Conservation (phyloP, 1,284 basidiomycete genomes). For the Laetiporus sulphureus region DNA sequence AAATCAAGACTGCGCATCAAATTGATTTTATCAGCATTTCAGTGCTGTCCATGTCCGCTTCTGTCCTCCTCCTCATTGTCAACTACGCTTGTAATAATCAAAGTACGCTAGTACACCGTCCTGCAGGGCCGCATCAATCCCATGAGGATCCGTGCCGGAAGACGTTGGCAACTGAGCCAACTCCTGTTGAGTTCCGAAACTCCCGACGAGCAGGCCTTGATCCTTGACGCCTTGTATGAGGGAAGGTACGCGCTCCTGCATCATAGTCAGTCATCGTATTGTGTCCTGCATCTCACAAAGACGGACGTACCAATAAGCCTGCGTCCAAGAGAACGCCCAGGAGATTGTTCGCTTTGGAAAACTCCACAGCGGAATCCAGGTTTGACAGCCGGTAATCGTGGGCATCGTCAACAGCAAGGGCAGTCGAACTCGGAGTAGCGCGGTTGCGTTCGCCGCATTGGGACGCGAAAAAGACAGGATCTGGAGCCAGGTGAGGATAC, state of each 20-base stretch:
- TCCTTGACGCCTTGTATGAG: conserved; percentile 83
- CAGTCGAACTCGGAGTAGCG: conserved; percentile 33
- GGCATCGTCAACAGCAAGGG: conserved; percentile 38
- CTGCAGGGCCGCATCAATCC: conserved; percentile 60
- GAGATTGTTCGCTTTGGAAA: conserved; percentile 91
- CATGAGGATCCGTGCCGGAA: conserved; percentile 38
- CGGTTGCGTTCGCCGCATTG: conserved; percentile 67
- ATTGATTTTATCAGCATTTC: not conserved
- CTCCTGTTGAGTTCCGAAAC: conserved; percentile 57
- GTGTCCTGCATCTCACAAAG: not conserved
- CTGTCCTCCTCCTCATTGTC: not conserved
- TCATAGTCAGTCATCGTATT: not conserved
- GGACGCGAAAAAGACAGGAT: conserved; percentile 93
- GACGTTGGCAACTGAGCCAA: conserved; percentile 35
- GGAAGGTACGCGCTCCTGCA: conserved; percentile 70
- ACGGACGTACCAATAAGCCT: conserved; percentile 74
- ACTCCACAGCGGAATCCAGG: conserved; percentile 89
- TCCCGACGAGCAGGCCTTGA: conserved; percentile 80
- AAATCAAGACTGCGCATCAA: too few species aligned
- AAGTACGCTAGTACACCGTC: conserved; percentile 60
- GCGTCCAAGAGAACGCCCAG: conserved; percentile 90
- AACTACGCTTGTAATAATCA: conserved; percentile 40
- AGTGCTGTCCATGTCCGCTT: not conserved
- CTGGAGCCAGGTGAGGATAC: conserved; percentile 32
- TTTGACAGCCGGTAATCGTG: conserved; percentile 58